These are phyloP conservation scores for Choanephora cucurbitarum DNA, from an alignment of 371 early-diverging fungal genomes.

Conservation along the genomic window DNA sequence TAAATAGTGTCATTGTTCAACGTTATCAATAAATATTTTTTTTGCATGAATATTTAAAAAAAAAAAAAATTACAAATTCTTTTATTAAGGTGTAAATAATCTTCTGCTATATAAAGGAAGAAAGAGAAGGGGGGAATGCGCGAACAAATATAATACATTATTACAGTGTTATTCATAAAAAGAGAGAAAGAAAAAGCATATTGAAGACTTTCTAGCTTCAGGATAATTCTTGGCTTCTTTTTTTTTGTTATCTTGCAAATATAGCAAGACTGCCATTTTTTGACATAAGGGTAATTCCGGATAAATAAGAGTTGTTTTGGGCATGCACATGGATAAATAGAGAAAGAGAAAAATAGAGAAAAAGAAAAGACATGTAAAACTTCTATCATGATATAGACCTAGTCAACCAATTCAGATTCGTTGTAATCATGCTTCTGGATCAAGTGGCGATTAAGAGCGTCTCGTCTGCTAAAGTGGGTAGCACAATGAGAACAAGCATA, in stretches of 20 bases:
- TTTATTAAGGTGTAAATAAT: not conserved
- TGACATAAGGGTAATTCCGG: too few species aligned
- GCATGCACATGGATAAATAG: too few species aligned
- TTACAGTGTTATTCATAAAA: slow-evolving; percentile 17
- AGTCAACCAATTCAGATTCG: not conserved
- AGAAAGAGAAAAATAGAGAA: too few species aligned
- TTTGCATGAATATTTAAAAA: not conserved
- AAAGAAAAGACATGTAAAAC: too few species aligned
- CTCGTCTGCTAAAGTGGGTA: slow-evolving; percentile 68
- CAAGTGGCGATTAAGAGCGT: slow-evolving; percentile 62
- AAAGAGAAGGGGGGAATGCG: not conserved
- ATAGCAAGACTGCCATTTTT: too few species aligned
- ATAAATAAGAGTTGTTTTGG: too few species aligned
- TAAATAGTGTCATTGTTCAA: slow-evolving; percentile 88
- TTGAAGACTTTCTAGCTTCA: too few species aligned
- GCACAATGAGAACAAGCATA: slow-evolving; percentile 59
- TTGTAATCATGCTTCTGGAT: slow-evolving; percentile 31
- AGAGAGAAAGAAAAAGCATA: not conserved
- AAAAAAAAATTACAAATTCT: not conserved
- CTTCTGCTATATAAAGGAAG: not conserved
- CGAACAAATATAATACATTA: slow-evolving; percentile 8
- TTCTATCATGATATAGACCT: not conserved
- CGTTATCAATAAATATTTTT: slow-evolving; percentile 51
- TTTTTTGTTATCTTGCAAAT: too few species aligned
- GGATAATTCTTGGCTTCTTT: too few species aligned